Percentiles rank a stretch among this genome's conserved stretches.
phyloP scores from a whole-genome alignment of 257 asterid species.

The Capsicum chinense region DNA sequence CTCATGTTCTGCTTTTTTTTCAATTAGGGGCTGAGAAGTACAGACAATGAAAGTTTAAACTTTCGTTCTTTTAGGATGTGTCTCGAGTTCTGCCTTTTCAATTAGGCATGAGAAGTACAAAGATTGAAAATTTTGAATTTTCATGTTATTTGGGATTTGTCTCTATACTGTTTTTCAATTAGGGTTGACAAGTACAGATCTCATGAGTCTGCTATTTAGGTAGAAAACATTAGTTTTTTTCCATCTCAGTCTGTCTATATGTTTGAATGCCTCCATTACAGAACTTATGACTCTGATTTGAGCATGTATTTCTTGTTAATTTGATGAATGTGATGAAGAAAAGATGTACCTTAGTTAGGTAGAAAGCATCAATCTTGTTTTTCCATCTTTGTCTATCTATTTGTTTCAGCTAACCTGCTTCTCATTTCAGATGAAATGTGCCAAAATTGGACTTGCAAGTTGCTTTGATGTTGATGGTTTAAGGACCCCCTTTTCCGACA shows the following conservation, averaged over 20 bases:
- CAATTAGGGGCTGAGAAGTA: too few relatives aligned
- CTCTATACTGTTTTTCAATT: not conserved
- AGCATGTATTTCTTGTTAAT: not conserved
- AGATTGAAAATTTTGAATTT: too few relatives aligned
- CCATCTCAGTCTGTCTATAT: not conserved
- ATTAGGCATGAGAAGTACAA: not conserved
- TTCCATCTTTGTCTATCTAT: not conserved
- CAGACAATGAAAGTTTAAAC: not conserved
- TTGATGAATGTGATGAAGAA: not conserved
- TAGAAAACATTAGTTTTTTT: not conserved
- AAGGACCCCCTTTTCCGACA: conserved; percentile 2
- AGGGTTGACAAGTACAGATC: not conserved
- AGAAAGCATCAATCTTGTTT: not conserved
- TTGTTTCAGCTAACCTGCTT: not conserved
- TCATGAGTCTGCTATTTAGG: not conserved
- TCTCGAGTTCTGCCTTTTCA: too few relatives aligned
- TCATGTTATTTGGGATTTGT: not conserved
- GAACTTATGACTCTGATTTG: not conserved
- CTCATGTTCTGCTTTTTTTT: too few relatives aligned
- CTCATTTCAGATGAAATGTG: not conserved
- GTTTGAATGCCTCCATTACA: not conserved
- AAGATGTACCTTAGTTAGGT: not conserved
- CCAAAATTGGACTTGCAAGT: not conserved
- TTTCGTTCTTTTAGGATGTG: not conserved
- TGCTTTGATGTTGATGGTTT: not conserved